Base-by-base conservation (phyloP, 768 basidiomycete genomes). In the Phlebiopsis gigantea region DNA sequence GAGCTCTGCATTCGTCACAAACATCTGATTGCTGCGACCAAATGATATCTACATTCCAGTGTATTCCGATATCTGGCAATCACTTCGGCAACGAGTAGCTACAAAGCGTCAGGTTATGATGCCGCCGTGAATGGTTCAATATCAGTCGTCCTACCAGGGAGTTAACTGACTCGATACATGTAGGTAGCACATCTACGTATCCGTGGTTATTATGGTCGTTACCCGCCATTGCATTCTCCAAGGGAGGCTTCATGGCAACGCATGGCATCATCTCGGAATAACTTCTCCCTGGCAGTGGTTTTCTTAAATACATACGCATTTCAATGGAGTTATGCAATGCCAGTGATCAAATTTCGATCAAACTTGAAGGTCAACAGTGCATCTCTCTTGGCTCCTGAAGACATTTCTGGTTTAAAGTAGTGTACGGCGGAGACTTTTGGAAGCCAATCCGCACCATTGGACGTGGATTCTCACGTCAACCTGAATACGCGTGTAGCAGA, bases 11-110 rank as follows among this genome's bases (percentile, higher is more conserved):
- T 67, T 21, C 10, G 1, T 56, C 48, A n/a, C 31, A 19, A 22
- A 51, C 19, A 2, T 21, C 34, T n/a, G 28, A 25, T 14, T 24
- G 12, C 44, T 28, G 5, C 1, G 17, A 14, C n/a, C 17, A 15
- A 28, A 21, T 34, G 8, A 25, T 28, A 28, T 87, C 53, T 71
- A 78, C 0, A 85, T 81, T 0, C 89, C 90, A 4, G 75, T 79
- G 0, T 88, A 80, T 85, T 85, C 88, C 88, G 0, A 85, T 89
- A 57, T 86, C 86, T 7, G 88, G 83, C 83, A 0, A 86, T 90
- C 61, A 76, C 78, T 52, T 66, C 65, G 0, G 73, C 77, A 0
- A 79, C 83, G 1, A 78, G 77, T 6, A 75, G 76, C 0, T 91
- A 81, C 62, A 71, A 75, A 42, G 73, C 63, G 1, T 81, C 54